Base-by-base conservation (phyloP, 257 asterid species). In the Schizonepeta tenuifolia region DNA sequence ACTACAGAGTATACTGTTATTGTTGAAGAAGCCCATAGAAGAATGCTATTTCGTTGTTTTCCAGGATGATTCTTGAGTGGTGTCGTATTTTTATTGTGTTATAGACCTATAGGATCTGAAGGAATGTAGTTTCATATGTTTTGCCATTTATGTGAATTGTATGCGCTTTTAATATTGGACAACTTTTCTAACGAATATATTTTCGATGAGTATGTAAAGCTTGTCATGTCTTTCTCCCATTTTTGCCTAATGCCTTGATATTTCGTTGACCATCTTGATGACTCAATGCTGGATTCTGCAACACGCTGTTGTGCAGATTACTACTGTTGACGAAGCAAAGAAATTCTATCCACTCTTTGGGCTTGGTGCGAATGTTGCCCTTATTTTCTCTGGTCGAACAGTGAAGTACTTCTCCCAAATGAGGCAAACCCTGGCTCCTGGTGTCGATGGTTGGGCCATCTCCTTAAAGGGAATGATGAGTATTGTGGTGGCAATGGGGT, bases 391-490 rank as follows among this genome's bases (percentile, higher is more conserved):
- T 7, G 99, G 99, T 12, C 88, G 99, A 41, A 95, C 99, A 0
- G 99, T 95, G 77, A 95, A 95, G 79, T 92, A 92, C 76, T 95
- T 95, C 86, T 95, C 99, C 38, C 90, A 95, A 64, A 44, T 95
- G 90, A 86, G 99, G 78, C 81, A 87, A 75, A 80, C 77, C 66
- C 83, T 92, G 55, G 97, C 96, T 53, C 99, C 99, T 6, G 99
- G 99, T 21, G 92, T 95, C 35, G 99, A 95, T 82, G 99, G 99
- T 60, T 95, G 99, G 99, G 99, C 99, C 22, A n/a, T 95, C 60
- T 95, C 99, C 58, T 80, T 95, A 43, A 92, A 78, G 84, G 99
- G 82, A 67, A 95, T 95, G 99, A 95, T 95, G 99, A 84, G 93
- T 75, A 95, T 95, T 26, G 99, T 95, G 46, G 96, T 92, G 78